These are phyloP conservation scores for Verticillium nonalfalfae DNA, from an alignment of 2,329 filamentous ascomycete genomes.

Conservation along the genomic window DNA sequence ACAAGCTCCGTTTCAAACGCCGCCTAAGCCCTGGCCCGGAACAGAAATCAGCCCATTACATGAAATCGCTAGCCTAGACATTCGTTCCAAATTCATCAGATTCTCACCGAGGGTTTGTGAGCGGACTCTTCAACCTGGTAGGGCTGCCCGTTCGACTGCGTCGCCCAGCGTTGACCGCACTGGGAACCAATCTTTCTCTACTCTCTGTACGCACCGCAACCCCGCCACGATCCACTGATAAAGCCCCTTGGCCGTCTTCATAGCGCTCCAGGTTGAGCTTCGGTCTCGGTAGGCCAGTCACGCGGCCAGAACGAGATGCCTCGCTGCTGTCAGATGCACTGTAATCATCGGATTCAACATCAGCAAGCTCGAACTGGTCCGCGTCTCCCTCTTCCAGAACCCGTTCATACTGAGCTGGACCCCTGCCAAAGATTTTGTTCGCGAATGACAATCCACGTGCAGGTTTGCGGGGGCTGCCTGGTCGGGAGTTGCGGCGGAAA, in stretches of 20 bases:
- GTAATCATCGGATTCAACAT: constrained; percentile 57
- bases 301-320: constrained; percentile 46
- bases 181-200: constrained; percentile 65
- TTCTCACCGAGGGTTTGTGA: constrained; percentile 37
- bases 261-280: constrained; percentile 48
- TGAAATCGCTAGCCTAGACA: constrained; percentile 11
- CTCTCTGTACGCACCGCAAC: constrained; percentile 80
- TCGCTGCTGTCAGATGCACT: constrained; percentile 58
- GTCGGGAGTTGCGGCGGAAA: constrained; percentile 32
- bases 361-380: constrained; percentile 71
- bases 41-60: neutral
- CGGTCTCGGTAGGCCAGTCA: constrained; percentile 64
- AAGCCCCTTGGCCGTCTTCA: constrained; percentile 33
- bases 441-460: constrained; percentile 43
- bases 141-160: constrained; percentile 52
- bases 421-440: constrained; percentile 60
- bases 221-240: constrained; percentile 60
- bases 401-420: constrained; percentile 63
- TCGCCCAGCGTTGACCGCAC: constrained; percentile 48
- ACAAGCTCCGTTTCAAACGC: neutral
- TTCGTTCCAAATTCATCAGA: constrained; percentile 24
- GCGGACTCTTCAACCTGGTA: constrained; percentile 52
- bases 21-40: neutral
- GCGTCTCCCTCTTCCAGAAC: constrained; percentile 76
- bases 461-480: constrained; percentile 39